Base-by-base conservation (phyloP, 495 filamentous ascomycete species). In the Neurospora tetrasperma region DNA sequence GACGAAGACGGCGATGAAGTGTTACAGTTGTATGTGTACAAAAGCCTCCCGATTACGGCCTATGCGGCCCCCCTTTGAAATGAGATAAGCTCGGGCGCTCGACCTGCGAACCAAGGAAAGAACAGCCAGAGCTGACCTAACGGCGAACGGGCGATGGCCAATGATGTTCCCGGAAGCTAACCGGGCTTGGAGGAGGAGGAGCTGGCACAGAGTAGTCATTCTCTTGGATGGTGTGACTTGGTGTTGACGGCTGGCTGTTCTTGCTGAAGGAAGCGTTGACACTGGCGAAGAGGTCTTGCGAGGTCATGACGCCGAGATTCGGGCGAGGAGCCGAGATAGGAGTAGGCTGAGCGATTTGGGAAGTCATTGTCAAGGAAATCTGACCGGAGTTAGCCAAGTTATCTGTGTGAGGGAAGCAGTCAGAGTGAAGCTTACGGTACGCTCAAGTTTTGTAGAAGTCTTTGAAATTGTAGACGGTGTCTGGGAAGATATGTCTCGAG, bases 201-300 rank as follows among this genome's bases (percentile, higher is more conserved):
- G 84, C 84, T 48, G 85, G 85, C 27, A 86, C 85, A 42, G 82
- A 79, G 80, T 84, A 86, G 77, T 86, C 85, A 62, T 81, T 76
- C 78, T 86, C 84, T 73, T 81, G 82, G 76, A 85, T 85, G 71
- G 79, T 74, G 76, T 81, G 84, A 72, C 81, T 80, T 16, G 84
- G 83, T 0, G 83, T 79, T 42, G 76, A 54, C n/a, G 78, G 77
- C 73, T 80, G 74, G 78, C 73, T 76, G 72, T 76, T 75, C 74
- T 83, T 80, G 72, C 81, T 81, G 44, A 85, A 79, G 40, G 81
- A 82, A 48, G 83, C 82, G 74, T 82, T 85, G 73, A 86, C 74
- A 75, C 82, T 84, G 71, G 83, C 80, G 74, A 85, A 84, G 42
- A 86, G 79, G 69, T 86, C 85, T 71, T 83, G 80, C n/a, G 81